Conservation (phyloP, 2,329 filamentous ascomycete species). For the Diaporthe sp. region DNA sequence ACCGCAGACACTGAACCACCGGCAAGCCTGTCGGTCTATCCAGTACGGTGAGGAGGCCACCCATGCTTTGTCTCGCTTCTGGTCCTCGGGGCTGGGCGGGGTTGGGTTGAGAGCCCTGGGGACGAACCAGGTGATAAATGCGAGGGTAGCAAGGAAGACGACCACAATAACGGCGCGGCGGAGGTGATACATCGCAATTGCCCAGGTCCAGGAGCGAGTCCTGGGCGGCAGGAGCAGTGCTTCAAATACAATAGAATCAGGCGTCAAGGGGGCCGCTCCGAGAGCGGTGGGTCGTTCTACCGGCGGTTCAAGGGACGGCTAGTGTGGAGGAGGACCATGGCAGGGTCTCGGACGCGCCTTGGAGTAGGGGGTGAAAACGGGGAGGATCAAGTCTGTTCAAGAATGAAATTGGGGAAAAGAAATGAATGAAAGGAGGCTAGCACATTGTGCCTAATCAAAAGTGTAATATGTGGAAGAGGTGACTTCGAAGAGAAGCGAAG, state of each 20-base stretch:
- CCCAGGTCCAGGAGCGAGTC: neutral
- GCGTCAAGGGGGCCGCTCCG: neutral
- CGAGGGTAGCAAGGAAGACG: slow-evolving; percentile 48
- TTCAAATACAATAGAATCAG: neutral
- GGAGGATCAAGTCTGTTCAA: neutral
- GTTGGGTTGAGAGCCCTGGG: slow-evolving; percentile 73
- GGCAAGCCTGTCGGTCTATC: slow-evolving; percentile 82
- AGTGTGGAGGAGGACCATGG: slow-evolving; percentile 30
- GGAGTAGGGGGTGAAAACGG: neutral
- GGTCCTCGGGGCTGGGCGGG: slow-evolving; percentile 72
- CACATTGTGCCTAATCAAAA: slow-evolving; percentile 30
- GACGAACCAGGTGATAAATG: slow-evolving; percentile 64
- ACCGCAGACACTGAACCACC: slow-evolving; percentile 85
- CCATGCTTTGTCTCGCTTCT: slow-evolving; percentile 75
- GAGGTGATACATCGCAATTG: slow-evolving; percentile 60
- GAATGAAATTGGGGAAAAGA: neutral
- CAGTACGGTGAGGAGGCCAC: slow-evolving; percentile 80
- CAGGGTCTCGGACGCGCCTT: slow-evolving; percentile 7
- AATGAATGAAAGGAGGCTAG: slow-evolving; percentile 19
- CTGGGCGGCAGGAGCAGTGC: neutral
- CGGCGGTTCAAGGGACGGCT: slow-evolving; percentile 13
- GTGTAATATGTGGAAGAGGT: slow-evolving; percentile 7
- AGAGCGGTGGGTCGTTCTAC: slow-evolving; percentile 33
- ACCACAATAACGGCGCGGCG: slow-evolving; percentile 59
- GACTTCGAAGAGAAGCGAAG: neutral